Percentiles rank a stretch among this genome's conserved stretches.
Evolutionary conservation across 2,329 filamentous ascomycete species (phyloP).

Genomic region (Neonectria magnoliae): DNA sequence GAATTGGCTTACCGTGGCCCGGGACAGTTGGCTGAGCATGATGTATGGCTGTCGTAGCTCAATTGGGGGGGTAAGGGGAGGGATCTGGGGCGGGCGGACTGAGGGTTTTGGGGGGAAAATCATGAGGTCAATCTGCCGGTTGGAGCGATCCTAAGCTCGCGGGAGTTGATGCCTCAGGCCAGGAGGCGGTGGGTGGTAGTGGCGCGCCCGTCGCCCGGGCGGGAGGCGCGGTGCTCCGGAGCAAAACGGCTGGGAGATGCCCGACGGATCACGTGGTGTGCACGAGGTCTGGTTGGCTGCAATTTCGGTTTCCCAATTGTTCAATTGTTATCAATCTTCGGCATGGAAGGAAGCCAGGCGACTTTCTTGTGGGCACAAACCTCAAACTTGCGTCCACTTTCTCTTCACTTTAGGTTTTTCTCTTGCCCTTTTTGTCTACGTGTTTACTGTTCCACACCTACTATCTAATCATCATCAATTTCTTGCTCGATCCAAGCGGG

Average conservation of each 20-base stretch:
- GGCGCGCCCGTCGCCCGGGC: not conserved
- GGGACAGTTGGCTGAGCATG: slow-evolving; percentile 66
- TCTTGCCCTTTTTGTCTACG: not conserved
- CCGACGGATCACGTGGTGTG: slow-evolving; percentile 15
- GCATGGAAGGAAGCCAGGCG: not conserved
- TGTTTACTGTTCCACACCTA: not conserved
- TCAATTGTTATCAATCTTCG: not conserved
- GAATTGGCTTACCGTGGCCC: slow-evolving; percentile 62
- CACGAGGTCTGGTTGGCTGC: slow-evolving; percentile 1
- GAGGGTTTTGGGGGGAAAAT: slow-evolving; percentile 58
- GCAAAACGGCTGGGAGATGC: slow-evolving; percentile 23
- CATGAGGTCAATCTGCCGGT: slow-evolving; percentile 49
- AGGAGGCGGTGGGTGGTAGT: not conserved
- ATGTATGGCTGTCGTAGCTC: slow-evolving; percentile 60
- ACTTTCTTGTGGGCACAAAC: not conserved
- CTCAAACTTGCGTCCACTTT: not conserved
- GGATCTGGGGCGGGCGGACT: slow-evolving; percentile 42
- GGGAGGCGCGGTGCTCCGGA: slow-evolving; percentile 10
- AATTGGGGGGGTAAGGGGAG: slow-evolving; percentile 53
- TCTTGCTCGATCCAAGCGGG: not conserved
- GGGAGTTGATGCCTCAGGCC: slow-evolving; percentile 42
- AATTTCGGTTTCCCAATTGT: not conserved
- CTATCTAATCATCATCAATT: slow-evolving; percentile 2
- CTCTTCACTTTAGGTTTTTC: not conserved
- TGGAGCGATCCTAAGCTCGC: slow-evolving; percentile 38